Evolutionary conservation across 192 early-diverging fungal species (phyloP).

Genomic region (Coemansia sp.): DNA sequence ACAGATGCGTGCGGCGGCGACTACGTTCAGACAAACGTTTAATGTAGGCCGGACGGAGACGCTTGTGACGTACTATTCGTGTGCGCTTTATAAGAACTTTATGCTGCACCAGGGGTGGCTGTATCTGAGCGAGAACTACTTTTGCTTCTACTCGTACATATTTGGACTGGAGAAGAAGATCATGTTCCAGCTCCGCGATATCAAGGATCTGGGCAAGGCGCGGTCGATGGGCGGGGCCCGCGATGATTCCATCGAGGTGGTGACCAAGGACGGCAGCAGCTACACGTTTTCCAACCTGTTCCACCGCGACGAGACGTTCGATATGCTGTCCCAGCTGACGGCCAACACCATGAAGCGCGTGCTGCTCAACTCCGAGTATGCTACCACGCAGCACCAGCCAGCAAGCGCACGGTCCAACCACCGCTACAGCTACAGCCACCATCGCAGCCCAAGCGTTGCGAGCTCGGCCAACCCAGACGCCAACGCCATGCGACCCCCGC

Average conservation of each 20-base stretch:
- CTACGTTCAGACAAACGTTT: conserved; percentile 88
- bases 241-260: conserved; percentile 83
- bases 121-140: conserved; percentile 89
- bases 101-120: conserved; percentile 96
- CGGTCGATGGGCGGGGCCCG: conserved; percentile 89
- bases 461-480: conserved; percentile 25
- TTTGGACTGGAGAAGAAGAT: conserved; percentile 92
- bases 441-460: conserved; percentile 1
- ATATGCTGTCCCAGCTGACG: conserved; percentile 89
- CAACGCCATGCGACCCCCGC: conserved; percentile 5
- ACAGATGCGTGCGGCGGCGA: conserved; percentile 82
- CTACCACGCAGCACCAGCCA: conserved; percentile 18
- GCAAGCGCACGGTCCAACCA: conserved; percentile 12
- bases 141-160: conserved; percentile 95
- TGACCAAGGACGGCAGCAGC: conserved; percentile 76
- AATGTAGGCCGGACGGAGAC: conserved; percentile 75
- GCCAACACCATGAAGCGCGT: conserved; percentile 84
- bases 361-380: conserved; percentile 73
- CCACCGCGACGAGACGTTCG: conserved; percentile 94
- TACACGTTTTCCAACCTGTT: conserved; percentile 94
- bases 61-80: conserved; percentile 95
- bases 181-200: conserved; percentile 87
- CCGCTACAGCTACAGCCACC: conserved; percentile 5
- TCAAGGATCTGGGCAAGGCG: conserved; percentile 84
- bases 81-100: conserved; percentile 74